Percentiles rank a stretch among this genome's conserved stretches.
phyloP scores from a whole-genome alignment of 2,329 filamentous ascomycete genomes.

The Talaromyces sp. region DNA sequence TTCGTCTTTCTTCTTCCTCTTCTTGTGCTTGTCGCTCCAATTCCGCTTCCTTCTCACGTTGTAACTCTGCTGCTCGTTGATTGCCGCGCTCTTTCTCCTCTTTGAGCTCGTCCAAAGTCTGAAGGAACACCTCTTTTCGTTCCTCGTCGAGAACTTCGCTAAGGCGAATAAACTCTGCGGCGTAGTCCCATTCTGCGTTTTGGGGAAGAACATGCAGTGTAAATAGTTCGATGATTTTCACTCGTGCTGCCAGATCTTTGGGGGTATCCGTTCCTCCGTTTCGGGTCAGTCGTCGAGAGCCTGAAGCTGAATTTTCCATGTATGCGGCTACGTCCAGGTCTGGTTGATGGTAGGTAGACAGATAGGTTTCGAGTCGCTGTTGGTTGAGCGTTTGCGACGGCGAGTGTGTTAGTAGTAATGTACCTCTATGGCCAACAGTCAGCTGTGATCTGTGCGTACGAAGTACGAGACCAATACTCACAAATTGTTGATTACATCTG shows the following conservation, averaged over 20 bases:
- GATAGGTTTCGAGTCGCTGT: conserved; percentile 79
- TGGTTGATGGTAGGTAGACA: conserved; percentile 71
- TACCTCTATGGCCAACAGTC: conserved; percentile 59
- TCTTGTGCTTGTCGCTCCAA: conserved; percentile 46
- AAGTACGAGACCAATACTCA: conserved; percentile 29
- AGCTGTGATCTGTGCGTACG: not conserved
- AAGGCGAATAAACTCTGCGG: conserved; percentile 81
- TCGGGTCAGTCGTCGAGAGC: conserved; percentile 32
- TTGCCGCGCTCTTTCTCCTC: conserved; percentile 78
- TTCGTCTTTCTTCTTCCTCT: conserved; percentile 42
- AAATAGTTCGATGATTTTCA: conserved; percentile 93
- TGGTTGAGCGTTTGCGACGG: conserved; percentile 80
- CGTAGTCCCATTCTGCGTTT: conserved; percentile 95
- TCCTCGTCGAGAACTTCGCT: conserved; percentile 90
- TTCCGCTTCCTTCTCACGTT: conserved; percentile 59
- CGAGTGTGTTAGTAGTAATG: conserved; percentile 84
- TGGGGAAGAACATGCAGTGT: conserved; percentile 90
- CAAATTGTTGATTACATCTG: conserved; percentile 72
- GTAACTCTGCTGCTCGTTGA: conserved; percentile 57
- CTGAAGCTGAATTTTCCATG: conserved; percentile 46
- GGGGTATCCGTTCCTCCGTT: conserved; percentile 72
- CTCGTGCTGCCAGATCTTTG: conserved; percentile 74
- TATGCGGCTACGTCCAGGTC: conserved; percentile 68
- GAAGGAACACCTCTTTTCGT: conserved; percentile 79
- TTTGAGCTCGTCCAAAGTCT: conserved; percentile 76